These are phyloP conservation scores for Scenedesmus sp. DNA, from an alignment of 163 green algal species.

Conservation along the genomic window DNA sequence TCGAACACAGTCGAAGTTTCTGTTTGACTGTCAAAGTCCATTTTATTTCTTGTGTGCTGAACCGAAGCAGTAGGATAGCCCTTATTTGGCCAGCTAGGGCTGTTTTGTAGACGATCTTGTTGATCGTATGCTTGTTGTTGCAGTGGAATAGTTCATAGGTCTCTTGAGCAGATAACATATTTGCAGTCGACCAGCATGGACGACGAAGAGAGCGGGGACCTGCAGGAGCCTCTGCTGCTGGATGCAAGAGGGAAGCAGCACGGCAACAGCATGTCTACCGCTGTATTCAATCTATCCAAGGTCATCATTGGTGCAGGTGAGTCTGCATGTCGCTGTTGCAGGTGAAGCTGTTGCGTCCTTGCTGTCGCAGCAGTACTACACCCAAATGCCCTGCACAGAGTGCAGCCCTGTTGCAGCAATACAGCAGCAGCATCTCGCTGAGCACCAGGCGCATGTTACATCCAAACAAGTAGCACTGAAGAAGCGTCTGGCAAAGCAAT, in stretches of 20 bases:
- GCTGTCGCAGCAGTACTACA: not conserved
- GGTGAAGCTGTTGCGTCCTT: not conserved
- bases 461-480: not conserved
- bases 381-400: not conserved
- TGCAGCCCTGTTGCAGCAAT: not conserved
- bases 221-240: not conserved
- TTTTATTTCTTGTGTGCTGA: no score
- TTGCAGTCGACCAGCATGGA: not conserved
- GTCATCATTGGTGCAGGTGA: slow-evolving; percentile 33
- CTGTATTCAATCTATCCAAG: not conserved
- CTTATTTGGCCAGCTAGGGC: not conserved
- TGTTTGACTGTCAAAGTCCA: not conserved
- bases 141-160: not conserved
- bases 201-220: not conserved
- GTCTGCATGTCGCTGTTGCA: not conserved
- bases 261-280: not conserved
- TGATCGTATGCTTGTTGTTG: not conserved
- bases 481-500: not conserved
- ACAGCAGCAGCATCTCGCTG: not conserved
- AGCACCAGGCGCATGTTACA: not conserved
- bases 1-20: not conserved
- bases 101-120: not conserved
- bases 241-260: not conserved
- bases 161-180: not conserved
- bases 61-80: not conserved